Conservation (phyloP, 148 eudicot species). For the Mesembryanthemum crystallinum region DNA sequence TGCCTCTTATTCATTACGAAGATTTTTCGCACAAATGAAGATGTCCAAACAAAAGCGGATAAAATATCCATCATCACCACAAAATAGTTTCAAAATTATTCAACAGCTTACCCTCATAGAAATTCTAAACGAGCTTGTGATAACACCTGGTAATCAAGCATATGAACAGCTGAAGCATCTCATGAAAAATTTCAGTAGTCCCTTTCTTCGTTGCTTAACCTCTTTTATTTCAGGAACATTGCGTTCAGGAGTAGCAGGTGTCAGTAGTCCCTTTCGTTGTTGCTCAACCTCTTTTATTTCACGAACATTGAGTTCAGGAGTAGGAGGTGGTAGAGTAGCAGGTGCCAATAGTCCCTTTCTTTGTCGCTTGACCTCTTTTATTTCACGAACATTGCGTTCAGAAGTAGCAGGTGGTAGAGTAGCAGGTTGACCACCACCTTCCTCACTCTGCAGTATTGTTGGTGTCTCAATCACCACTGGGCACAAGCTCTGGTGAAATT, state of each 20-base stretch:
- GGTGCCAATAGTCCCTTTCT: no score
- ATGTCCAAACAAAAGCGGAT: not conserved
- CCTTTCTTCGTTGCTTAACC: not conserved
- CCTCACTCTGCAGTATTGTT: not conserved
- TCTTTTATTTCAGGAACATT: not conserved
- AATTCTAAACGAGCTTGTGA: not conserved
- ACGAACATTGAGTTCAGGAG: not conserved
- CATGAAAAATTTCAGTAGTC: not conserved
- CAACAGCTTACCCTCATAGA: not conserved
- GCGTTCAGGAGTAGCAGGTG: not conserved
- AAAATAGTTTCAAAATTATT: not conserved
- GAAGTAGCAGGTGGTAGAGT: not conserved
- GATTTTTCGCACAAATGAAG: not conserved
- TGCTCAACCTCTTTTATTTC: not conserved
- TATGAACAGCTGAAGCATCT: slow-evolving; percentile 17
- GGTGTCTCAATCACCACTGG: not conserved
- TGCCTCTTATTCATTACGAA: no score
- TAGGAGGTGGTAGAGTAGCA: not conserved
- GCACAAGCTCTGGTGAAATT: slow-evolving; percentile 12
- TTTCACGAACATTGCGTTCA: not conserved
- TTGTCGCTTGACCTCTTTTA: not conserved
- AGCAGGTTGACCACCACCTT: not conserved
- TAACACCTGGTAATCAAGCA: not conserved
- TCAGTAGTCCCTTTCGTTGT: not conserved
- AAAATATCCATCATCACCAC: no score